These are phyloP conservation scores for Margaritispora aquatica DNA, from an alignment of 495 filamentous ascomycete species.

Conservation along the genomic window DNA sequence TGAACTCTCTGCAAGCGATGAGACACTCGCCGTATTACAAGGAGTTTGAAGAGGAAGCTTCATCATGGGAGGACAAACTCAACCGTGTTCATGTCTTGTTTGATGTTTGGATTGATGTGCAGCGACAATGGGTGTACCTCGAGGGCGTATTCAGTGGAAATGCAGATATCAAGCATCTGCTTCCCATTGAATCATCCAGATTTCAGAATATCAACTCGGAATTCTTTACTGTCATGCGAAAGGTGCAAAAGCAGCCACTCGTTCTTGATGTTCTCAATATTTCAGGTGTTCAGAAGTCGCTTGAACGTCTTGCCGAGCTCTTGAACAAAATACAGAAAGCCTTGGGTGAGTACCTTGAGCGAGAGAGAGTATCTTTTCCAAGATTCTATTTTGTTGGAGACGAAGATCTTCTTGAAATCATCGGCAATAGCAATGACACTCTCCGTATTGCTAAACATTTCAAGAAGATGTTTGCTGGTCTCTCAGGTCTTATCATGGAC, in stretches of 20 bases:
- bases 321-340: conserved; percentile 99
- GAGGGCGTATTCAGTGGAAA: conserved; percentile 98
- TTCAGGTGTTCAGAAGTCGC: conserved; percentile 86
- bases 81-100: conserved; percentile 97
- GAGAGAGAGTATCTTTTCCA: conserved; percentile 93
- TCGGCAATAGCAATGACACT: conserved; percentile 97
- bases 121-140: conserved; percentile 98
- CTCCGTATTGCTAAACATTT: conserved; percentile 94
- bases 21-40: conserved; percentile 98
- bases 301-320: conserved; percentile 89
- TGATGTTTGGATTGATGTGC: conserved; percentile 99
- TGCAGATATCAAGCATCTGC: conserved; percentile 95
- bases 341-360: conserved; percentile 95
- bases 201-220: conserved; percentile 99
- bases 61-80: conserved; percentile 94
- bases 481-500: conserved; percentile 85
- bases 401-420: conserved; percentile 98
- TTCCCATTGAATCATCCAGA: conserved; percentile 89
- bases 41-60: conserved; percentile 96
- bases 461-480: conserved; percentile 98
- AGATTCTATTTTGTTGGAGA: conserved; percentile 99
- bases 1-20: conserved; percentile 98
- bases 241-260: conserved; percentile 89
- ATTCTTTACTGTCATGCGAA: conserved; percentile 97
- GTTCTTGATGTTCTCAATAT: conserved; percentile 95